Percentiles rank a stretch among this genome's conserved stretches.
These are phyloP conservation scores for Dactylonectria macrodidyma DNA, from an alignment of 2,329 filamentous ascomycete genomes.

Conservation along the genomic window DNA sequence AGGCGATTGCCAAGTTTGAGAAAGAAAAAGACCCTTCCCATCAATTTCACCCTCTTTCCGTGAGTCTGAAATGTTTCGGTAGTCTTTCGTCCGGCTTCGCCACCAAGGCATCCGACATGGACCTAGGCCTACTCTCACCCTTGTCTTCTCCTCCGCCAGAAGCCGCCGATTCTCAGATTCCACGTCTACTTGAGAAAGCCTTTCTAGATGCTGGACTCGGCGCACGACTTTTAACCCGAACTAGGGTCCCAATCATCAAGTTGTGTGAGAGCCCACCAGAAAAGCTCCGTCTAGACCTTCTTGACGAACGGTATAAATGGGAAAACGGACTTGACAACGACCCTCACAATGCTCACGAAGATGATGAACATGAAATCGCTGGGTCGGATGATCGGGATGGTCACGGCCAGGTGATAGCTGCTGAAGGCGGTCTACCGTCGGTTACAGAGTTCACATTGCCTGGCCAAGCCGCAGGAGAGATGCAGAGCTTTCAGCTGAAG, in stretches of 20 bases:
- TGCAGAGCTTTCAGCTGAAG: conserved; percentile 53
- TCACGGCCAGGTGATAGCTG: conserved; percentile 15
- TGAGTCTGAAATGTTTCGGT: conserved; percentile 85
- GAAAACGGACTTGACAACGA: conserved; percentile 69
- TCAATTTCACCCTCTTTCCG: conserved; percentile 67
- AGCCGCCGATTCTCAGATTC: conserved; percentile 73
- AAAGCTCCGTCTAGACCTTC: conserved; percentile 72
- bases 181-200: conserved; percentile 81
- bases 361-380: conserved; percentile 53
- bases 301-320: conserved; percentile 79
- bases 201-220: conserved; percentile 81
- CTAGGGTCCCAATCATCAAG: conserved; percentile 90
- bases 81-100: conserved; percentile 90
- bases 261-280: conserved; percentile 80
- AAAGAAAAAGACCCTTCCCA: conserved; percentile 52
- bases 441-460: conserved; percentile 43
- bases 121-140: conserved; percentile 82
- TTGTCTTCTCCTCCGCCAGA: conserved; percentile 69
- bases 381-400: conserved; percentile 42
- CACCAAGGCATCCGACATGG: conserved; percentile 91
- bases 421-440: conserved; percentile 24
- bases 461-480: conserved; percentile 28
- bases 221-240: conserved; percentile 82
- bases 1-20: conserved; percentile 70
- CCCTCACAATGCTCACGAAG: conserved; percentile 52